These are phyloP conservation scores for Rhizopogon rudus DNA, from an alignment of 768 basidiomycete species.

Conservation along the genomic window DNA sequence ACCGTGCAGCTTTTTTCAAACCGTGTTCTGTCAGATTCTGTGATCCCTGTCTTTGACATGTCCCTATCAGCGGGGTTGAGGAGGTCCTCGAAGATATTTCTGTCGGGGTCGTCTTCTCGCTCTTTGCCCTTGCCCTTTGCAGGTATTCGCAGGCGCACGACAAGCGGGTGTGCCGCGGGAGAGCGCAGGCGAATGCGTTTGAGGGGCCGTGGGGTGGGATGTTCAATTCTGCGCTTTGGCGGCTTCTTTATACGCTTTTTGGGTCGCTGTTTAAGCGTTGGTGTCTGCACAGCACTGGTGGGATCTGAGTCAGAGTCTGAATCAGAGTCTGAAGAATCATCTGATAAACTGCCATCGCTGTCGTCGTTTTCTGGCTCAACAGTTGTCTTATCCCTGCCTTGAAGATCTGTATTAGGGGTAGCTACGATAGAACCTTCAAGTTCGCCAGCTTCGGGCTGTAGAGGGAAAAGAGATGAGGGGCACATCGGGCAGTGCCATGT, in stretches of 20 bases:
- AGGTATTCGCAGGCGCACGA: constrained; percentile 51
- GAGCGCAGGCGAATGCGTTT: constrained; percentile 41
- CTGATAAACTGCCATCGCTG: constrained; percentile 15
- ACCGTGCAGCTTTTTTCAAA: constrained; percentile 69
- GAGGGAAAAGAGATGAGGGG: constrained; percentile 26
- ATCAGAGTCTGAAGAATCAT: constrained; percentile 27
- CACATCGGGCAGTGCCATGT: constrained; percentile 75
- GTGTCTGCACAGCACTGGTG: constrained; percentile 11
- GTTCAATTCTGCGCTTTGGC: constrained; percentile 18
- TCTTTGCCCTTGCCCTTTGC: constrained; percentile 67
- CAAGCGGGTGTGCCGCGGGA: constrained; percentile 28
- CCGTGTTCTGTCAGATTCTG: constrained; percentile 52
- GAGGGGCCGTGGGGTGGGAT: constrained; percentile 24
- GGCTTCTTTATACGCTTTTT: constrained; percentile 25
- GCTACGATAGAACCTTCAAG: neutral
- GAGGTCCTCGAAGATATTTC: constrained; percentile 82
- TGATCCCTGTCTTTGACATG: constrained; percentile 61
- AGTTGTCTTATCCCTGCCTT: constrained; percentile 3
- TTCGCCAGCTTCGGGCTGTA: neutral
- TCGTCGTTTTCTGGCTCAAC: constrained; percentile 27
- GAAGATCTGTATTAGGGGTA: constrained; percentile 21
- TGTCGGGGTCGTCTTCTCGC: constrained; percentile 54
- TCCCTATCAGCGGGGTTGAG: constrained; percentile 67
- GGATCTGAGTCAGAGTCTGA: constrained; percentile 14
- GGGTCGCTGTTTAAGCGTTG: constrained; percentile 9